These are phyloP conservation scores for Cystobasidium slooffiae DNA, from an alignment of 1,284 basidiomycete species.

Conservation along the genomic window DNA sequence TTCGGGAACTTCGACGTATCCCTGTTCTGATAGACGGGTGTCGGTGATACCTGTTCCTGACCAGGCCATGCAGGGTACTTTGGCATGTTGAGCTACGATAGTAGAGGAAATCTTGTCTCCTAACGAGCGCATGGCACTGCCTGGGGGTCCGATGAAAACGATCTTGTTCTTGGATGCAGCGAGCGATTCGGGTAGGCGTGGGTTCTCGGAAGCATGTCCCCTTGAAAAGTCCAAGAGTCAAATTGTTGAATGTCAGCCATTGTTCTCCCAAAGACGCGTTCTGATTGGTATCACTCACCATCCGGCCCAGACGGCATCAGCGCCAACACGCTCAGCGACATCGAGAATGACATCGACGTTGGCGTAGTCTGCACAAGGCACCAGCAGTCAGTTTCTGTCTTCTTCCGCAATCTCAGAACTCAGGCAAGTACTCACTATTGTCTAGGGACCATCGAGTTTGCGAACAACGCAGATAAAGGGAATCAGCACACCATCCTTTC, in stretches of 20 bases:
- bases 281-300: constrained; percentile 65
- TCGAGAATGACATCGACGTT: constrained; percentile 99
- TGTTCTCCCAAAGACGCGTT: neutral
- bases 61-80: constrained; percentile 99
- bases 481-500: neutral
- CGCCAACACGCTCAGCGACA: constrained; percentile 93
- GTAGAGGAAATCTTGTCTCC: constrained; percentile 99
- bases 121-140: constrained; percentile 97
- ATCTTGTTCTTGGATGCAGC: constrained; percentile 92
- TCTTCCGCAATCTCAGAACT: neutral
- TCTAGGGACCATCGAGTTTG: constrained; percentile 55
- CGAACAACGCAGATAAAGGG: neutral
- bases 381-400: neutral
- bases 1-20: constrained; percentile 93
- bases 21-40: constrained; percentile 80
- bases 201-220: constrained; percentile 99
- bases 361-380: constrained; percentile 71
- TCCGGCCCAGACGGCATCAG: constrained; percentile 99
- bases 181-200: constrained; percentile 92
- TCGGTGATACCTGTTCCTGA: constrained; percentile 93
- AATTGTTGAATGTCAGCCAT: neutral
- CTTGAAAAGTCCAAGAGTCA: constrained; percentile 50
- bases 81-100: constrained; percentile 94
- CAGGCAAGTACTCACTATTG: constrained; percentile 66
- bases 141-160: constrained; percentile 98